phyloP scores from a whole-genome alignment of 1,139 yeast species.

The Scheffersomyces titani region DNA sequence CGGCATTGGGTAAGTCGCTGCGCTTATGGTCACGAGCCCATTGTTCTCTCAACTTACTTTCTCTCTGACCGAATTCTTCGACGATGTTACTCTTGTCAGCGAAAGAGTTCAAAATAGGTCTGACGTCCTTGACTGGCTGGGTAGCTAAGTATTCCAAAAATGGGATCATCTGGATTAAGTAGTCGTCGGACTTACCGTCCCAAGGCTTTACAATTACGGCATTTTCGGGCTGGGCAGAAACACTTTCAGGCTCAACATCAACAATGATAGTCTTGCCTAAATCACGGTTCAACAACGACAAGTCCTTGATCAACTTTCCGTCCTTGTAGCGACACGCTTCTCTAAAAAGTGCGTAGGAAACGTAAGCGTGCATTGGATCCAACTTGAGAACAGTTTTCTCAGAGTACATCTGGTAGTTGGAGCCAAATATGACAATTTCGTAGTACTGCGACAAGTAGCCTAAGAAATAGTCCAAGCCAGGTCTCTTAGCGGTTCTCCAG shows the following conservation, averaged over 20 bases:
- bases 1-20: constrained; percentile 43
- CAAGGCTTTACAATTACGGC: constrained; percentile 82
- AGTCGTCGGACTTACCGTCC: constrained; percentile 84
- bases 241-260: constrained; percentile 75
- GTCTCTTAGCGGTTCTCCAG: constrained; percentile 99
- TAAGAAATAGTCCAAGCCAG: constrained; percentile 94
- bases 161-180: constrained; percentile 78
- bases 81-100: constrained; percentile 59
- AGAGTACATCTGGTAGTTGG: constrained; percentile 82
- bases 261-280: constrained; percentile 75
- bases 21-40: constrained; percentile 65
- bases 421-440: constrained; percentile 88
- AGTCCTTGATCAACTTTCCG: constrained; percentile 84
- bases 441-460: constrained; percentile 94
- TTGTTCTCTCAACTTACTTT: constrained; percentile 64
- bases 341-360: constrained; percentile 83
- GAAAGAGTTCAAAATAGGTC: constrained; percentile 81
- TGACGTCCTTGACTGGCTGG: constrained; percentile 85
- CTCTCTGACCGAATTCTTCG: constrained; percentile 80
- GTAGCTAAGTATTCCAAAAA: constrained; percentile 94
- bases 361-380: constrained; percentile 89
- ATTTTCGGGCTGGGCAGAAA: constrained; percentile 87
- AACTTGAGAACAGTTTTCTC: constrained; percentile 83
- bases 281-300: constrained; percentile 88
- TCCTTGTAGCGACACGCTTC: constrained; percentile 92